phyloP scores from a whole-genome alignment of 352 stramenopile genomes.

The Albugo candida region DNA sequence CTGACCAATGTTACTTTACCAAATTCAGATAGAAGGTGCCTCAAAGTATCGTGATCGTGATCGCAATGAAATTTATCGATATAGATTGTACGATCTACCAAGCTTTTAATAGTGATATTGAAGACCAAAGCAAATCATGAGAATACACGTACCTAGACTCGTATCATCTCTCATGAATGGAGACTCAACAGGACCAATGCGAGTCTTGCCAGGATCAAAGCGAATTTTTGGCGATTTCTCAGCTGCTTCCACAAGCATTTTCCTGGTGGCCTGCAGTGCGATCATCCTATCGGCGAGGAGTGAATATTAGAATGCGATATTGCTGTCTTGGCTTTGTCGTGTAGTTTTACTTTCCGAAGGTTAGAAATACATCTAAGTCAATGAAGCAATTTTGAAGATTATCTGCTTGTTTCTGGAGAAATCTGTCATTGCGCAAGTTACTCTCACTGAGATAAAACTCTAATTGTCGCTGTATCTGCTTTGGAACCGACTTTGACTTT shows the following conservation, averaged over 20 bases:
- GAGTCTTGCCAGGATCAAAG: conserved; percentile 16
- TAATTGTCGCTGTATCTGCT: conserved; percentile 57
- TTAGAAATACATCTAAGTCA: conserved; percentile 27
- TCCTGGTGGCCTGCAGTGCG: conserved; percentile 25
- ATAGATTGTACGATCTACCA: conserved; percentile 40
- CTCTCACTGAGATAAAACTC: conserved; percentile 66
- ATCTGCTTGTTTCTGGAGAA: conserved; percentile 56
- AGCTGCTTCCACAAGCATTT: conserved; percentile 32
- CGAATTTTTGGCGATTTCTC: conserved; percentile 29
- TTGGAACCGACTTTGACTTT: conserved; percentile 1
- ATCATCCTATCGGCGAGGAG: conserved; percentile 5
- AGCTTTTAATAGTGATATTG: background rate
- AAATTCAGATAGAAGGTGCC: conserved; percentile 27
- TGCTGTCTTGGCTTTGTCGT: background rate
- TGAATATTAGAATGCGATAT: background rate
- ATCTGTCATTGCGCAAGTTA: conserved; percentile 66
- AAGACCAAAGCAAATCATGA: background rate
- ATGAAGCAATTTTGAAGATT: conserved; percentile 24
- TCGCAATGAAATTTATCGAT: conserved; percentile 37
- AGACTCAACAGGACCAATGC: conserved; percentile 24
- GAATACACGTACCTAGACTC: conserved; percentile 7
- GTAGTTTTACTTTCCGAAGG: conserved; percentile 28
- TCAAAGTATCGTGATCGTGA: conserved; percentile 53
- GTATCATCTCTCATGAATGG: conserved; percentile 14
- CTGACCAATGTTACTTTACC: conserved; percentile 60